phyloP scores from a whole-genome alignment of 495 filamentous ascomycete genomes.

The Emericellopsis terricola region DNA sequence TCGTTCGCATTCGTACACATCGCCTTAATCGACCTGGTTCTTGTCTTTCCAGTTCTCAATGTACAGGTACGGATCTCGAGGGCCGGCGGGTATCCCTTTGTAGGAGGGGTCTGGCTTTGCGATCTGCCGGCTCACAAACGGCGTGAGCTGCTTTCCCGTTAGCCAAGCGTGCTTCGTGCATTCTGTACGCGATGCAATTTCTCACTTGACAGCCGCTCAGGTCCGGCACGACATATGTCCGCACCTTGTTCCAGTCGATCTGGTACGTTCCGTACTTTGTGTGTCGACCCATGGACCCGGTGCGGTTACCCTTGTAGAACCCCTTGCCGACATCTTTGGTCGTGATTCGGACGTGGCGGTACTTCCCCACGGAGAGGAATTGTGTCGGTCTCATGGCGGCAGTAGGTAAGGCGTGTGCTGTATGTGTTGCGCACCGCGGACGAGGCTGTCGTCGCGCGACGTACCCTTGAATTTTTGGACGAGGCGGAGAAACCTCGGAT shows the following conservation, averaged over 20 bases:
- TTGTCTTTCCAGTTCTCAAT: slow-evolving; percentile 3
- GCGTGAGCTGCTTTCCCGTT: neutral
- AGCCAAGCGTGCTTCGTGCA: neutral
- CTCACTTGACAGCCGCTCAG: neutral
- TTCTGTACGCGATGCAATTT: neutral
- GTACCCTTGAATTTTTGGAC: no score
- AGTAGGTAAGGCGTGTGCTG: neutral
- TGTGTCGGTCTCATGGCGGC: slow-evolving; percentile 47
- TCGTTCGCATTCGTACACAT: no score
- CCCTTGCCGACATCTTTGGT: slow-evolving; percentile 87
- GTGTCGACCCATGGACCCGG: slow-evolving; percentile 72
- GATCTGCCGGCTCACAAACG: slow-evolving; percentile 3
- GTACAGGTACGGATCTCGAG: slow-evolving; percentile 3
- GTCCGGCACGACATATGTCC: slow-evolving; percentile 67
- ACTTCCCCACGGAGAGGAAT: slow-evolving; percentile 42
- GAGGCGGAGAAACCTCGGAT: no score
- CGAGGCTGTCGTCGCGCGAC: no score
- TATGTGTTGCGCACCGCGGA: no score
- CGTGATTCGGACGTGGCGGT: slow-evolving; percentile 53
- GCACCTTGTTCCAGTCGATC: slow-evolving; percentile 71
- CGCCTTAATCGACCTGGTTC: slow-evolving; percentile 1
- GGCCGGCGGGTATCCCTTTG: slow-evolving; percentile 1
- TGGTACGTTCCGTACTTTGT: slow-evolving; percentile 71
- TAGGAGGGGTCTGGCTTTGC: slow-evolving; percentile 1
- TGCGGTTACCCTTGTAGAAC: slow-evolving; percentile 90